Base-by-base conservation (phyloP, 441 rosid genomes). In the Erodium chrysanthum region DNA sequence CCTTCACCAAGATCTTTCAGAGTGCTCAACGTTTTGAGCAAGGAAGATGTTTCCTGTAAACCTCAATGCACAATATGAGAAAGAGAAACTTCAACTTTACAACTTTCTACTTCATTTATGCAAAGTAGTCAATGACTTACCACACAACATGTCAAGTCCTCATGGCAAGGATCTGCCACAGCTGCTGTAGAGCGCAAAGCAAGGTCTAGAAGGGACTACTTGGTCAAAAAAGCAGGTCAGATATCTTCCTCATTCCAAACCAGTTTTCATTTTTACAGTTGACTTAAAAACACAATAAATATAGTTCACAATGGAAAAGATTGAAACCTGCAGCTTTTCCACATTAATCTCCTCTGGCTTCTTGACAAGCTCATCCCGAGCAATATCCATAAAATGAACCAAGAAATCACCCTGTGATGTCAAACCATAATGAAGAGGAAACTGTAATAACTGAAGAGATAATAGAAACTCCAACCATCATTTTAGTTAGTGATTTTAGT, bases 341-440 rank as follows among this genome's bases (percentile, higher is more conserved):
- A 82, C 91, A 70, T 92, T 85, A 75, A 89, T 85, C 72, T 85
- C 99, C 68, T 88, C 90, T 65, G 78, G 85, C 78, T 86, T 89
- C 80, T 94, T 94, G 44, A 78, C 75, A 40, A 94, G 92, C 81
- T 91, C 96, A 68, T 94, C 97, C 74, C 96, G 86, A 73, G 98
- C 88, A 72, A 94, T 94, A 81, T 94, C 98, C 96, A 88, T 89
- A 73, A 94, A 94, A 77, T 89, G 98, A 77, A 94, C 98, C 86
- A 94, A 78, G 78, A 91, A 94, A 78, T 94, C 98, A 61, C 96
- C 98, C 97, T 94, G 84, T 64, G 77, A 71, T 65, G 56, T 66
- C 25, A 73, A 56, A 59, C 60, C 40, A 63, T 37, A 58, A 65
- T 74, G 42, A 75, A 54, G 14, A 27, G 56, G 64, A 70, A 66